phyloP scores from a whole-genome alignment of 208 protist genomes.

The Acanthamoeba royreba region DNA sequence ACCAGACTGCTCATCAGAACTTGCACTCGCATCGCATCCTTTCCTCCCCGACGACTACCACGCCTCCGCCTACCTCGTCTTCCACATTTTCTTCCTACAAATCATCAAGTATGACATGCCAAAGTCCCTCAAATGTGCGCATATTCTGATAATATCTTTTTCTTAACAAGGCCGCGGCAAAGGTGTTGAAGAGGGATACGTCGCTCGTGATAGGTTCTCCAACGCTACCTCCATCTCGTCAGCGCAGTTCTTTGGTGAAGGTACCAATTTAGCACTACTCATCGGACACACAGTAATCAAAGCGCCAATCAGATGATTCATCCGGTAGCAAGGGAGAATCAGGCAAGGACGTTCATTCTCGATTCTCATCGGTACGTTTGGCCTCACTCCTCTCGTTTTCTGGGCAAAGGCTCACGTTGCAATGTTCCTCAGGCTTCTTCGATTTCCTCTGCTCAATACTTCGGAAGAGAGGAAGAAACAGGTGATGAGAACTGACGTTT shows the following conservation, averaged over 20 bases:
- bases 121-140: no score
- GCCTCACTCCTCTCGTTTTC: background rate
- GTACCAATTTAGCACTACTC: background rate
- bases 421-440: background rate
- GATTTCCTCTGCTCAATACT: slow-evolving; percentile 9
- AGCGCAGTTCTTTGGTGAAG: slow-evolving; percentile 30
- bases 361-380: background rate
- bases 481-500: background rate
- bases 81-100: background rate
- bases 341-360: background rate
- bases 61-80: background rate
- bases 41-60: background rate
- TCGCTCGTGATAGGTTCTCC: background rate
- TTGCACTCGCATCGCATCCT: background rate
- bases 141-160: no score
- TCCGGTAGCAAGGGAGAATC: background rate
- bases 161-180: background rate
- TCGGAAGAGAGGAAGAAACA: background rate
- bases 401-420: background rate
- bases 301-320: background rate
- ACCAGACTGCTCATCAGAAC: background rate
- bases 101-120: background rate
- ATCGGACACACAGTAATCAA: background rate
- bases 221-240: slow-evolving; percentile 10
- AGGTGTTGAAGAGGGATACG: background rate